Evolutionary conservation across 768 basidiomycete genomes (phyloP), one percentile per base, ranked within the genome.

Genomic region (Suillus subluteus): DNA sequence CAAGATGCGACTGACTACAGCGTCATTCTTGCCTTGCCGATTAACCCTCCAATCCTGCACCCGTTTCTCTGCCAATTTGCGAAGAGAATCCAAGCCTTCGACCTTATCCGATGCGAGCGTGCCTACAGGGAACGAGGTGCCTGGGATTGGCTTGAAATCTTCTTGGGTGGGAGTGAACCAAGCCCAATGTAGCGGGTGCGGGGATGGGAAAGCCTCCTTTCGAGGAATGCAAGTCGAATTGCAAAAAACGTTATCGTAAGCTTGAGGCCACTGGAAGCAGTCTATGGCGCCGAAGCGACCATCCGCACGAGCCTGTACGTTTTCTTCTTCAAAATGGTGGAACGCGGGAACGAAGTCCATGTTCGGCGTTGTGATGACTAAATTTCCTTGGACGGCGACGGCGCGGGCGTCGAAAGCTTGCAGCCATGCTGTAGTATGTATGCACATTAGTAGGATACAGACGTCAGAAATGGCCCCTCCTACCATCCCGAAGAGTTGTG

Each of bases 181-280:
- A 0, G 48, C 58, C 58, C 63, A 67, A 9, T 35, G 32, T 0
- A 67, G 41, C 1, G 50, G 55, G 30, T 68, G 58, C 1, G 65
- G 59, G 23, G 6, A 65, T 43, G 55, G 66, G 40, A 65, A 40
- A 13, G 52, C 6, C 13, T 67, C 63, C 37, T 58, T 26, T 11
- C 3, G 6, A 30, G 62, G 62, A 0, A 63, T 63, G 44, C 30
- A 63, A 23, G 1, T 1, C 1, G 44, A 4, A 5, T 59, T 35
- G 38, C 3, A 23, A n/a, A 59, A 65, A 1, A 6, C 0, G 0
- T 61, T 8, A 1, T 48, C 41, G 6, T 61, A 37, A 1, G 52
- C 11, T 15, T 65, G 58, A 21, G 43, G 65, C 65, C 65, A 65
- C n/a, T 65, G 58, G 16, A 65, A 65, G 35, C 44, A 65, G 6